A percentile compares a stretch with the other conserved stretches of the same genome.
Evolutionary conservation across 768 basidiomycete genomes (phyloP).

Genomic region (Hemileccinum impolitum): DNA sequence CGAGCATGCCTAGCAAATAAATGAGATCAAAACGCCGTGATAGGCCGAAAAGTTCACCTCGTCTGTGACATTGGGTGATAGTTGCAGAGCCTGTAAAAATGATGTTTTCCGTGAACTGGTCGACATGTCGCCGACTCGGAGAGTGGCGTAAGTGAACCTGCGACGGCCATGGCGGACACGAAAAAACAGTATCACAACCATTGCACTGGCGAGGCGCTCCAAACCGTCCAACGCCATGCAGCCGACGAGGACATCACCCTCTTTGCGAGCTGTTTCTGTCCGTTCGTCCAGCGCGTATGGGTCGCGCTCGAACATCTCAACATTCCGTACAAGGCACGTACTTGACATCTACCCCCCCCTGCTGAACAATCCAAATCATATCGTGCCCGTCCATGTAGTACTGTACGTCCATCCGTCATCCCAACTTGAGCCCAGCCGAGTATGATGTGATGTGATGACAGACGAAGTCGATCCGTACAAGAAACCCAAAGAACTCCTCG

Average conservation of each 20-base stretch:
- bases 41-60: conserved; percentile 13
- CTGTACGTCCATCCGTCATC: conserved; percentile 29
- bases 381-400: conserved; percentile 36
- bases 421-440: too few species aligned
- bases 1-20: conserved; percentile 14
- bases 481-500: conserved; percentile 76
- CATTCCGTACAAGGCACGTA: conserved; percentile 63
- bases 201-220: conserved; percentile 50
- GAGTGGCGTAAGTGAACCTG: not conserved
- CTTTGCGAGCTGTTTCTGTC: conserved; percentile 74
- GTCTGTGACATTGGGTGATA: conserved; percentile 22
- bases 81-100: conserved; percentile 17
- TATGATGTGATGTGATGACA: conserved; percentile 22
- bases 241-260: conserved; percentile 54
- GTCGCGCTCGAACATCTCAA: conserved; percentile 65
- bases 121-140: not conserved
- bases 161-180: conserved; percentile 29
- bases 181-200: conserved; percentile 39
- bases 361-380: not conserved
- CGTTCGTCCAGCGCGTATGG: conserved; percentile 84
- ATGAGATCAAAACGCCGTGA: not conserved
- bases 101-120: not conserved
- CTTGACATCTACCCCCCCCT: not conserved
- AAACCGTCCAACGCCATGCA: conserved; percentile 51
- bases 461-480: conserved; percentile 83